These are phyloP conservation scores for bread wheat (Triticum aestivum) DNA, from an alignment of 176 grass and related monocot species.

Conservation along the genomic window IWGSC_CS_RefSeq_v2.1 NC_057810.1:133172143-133172642, in stretches of 20 bases:
- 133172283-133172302: constrained; percentile 12
- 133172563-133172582: not conserved
- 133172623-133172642: too few relatives aligned
- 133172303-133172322: constrained; percentile 51
- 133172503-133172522: not conserved
- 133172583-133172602: not conserved
- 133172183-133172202: not conserved
- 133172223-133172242: not conserved
- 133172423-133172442: not conserved
- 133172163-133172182: not conserved
- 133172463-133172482: not conserved
- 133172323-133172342: constrained; percentile 71
- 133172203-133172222: not conserved
- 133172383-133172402: constrained; percentile 61
- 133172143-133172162: not conserved
- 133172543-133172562: not conserved
- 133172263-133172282: constrained; percentile 12
- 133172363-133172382: constrained; percentile 93
- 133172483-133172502: not conserved
- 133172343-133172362: constrained; percentile 78
- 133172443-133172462: not conserved
- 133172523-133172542: constrained; percentile 12
- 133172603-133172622: too few relatives aligned
- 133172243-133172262: not conserved
- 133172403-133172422: not conserved